A percentile compares a stretch with the other conserved stretches of the same genome.
Conservation (phyloP, 805 yeast species). For the Wickerhamiella vanderwaltii region DNA sequence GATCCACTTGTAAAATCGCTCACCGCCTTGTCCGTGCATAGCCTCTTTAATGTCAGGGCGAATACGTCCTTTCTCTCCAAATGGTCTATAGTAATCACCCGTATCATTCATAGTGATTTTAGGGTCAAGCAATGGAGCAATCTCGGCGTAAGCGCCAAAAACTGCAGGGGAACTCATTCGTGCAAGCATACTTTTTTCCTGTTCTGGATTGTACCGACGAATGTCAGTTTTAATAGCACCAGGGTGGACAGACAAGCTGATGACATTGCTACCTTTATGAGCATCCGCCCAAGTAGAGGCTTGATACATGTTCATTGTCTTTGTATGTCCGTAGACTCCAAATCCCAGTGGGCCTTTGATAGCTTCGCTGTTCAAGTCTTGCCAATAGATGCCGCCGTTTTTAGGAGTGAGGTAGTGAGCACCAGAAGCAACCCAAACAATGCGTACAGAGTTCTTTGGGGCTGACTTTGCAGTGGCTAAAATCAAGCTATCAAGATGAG, state of each 20-base stretch:
- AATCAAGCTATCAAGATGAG: constrained; percentile 26
- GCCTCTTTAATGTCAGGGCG: constrained; percentile 31
- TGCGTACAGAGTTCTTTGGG: constrained; percentile 26
- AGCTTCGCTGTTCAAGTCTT: constrained; percentile 28
- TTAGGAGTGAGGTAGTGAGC: constrained; percentile 29
- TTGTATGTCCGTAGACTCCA: constrained; percentile 34
- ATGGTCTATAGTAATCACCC: constrained; percentile 33
- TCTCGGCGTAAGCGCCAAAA: constrained; percentile 37
- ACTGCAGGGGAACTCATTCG: constrained; percentile 20
- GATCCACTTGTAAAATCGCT: constrained; percentile 30
- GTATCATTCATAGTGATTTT: constrained; percentile 25
- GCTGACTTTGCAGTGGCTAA: constrained; percentile 27
- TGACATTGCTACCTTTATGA: constrained; percentile 24
- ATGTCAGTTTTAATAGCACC: constrained; percentile 33
- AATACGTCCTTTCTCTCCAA: constrained; percentile 30
- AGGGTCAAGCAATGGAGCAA: constrained; percentile 33
- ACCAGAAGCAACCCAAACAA: constrained; percentile 37
- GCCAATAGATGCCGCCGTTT: constrained; percentile 31
- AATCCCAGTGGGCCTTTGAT: constrained; percentile 17
- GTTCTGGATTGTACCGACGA: constrained; percentile 23
- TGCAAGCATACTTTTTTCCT: constrained; percentile 15
- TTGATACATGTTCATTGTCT: constrained; percentile 34
- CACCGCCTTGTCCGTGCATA: constrained; percentile 28
- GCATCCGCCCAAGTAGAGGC: constrained; percentile 29
- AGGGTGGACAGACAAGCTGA: constrained; percentile 32